Conservation (phyloP, 2,329 filamentous ascomycete genomes). For the Elsinoe ampelina region DNA sequence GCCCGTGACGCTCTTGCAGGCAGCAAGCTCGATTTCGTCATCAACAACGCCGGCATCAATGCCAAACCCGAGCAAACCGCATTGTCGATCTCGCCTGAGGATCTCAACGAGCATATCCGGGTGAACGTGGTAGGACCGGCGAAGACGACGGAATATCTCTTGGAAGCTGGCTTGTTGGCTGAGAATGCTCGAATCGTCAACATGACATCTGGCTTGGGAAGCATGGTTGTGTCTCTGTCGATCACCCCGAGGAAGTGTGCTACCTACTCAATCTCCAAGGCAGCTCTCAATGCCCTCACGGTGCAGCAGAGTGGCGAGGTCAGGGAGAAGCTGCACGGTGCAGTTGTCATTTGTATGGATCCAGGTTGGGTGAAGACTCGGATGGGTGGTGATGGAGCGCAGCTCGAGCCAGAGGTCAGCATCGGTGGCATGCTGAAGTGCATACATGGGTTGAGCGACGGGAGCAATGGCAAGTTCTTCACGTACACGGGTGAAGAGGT, state of each 20-base stretch:
- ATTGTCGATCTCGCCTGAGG: conserved; percentile 31
- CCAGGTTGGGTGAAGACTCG: conserved; percentile 37
- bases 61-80: conserved; percentile 29
- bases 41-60: conserved; percentile 38
- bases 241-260: conserved; percentile 27
- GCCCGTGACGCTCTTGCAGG: conserved; percentile 26
- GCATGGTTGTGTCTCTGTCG: conserved; percentile 24
- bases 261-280: conserved; percentile 36
- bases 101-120: conserved; percentile 33
- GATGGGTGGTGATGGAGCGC: conserved; percentile 34
- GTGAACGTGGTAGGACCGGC: conserved; percentile 42
- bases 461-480: conserved; percentile 31
- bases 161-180: conserved; percentile 22
- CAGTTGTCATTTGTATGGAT: conserved; percentile 33
- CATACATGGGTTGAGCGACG: conserved; percentile 25
- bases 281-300: conserved; percentile 37
- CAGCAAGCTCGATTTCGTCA: conserved; percentile 33
- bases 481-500: conserved; percentile 29
- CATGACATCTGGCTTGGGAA: conserved; percentile 28
- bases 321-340: conserved; percentile 25
- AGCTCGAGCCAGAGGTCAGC: conserved; percentile 31
- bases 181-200: conserved; percentile 28
- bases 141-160: conserved; percentile 34
- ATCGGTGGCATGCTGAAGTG: conserved; percentile 33
- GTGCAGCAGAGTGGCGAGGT: conserved; percentile 34